Evolutionary conservation across 1,139 yeast species (phyloP).

Genomic region (Geotrichum candidum): DNA sequence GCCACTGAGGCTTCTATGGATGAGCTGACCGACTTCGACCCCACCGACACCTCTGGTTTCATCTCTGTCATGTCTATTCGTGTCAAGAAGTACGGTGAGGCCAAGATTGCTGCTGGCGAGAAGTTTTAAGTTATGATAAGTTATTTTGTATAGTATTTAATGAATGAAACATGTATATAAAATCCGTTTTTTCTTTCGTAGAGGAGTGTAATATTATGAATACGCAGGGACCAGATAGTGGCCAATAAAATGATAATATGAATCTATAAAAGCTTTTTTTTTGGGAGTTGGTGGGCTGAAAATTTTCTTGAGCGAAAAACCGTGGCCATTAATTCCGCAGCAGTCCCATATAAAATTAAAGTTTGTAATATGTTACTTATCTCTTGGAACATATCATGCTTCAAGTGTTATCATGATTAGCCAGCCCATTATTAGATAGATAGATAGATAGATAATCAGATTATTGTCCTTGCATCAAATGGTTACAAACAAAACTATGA

Average conservation of each 20-base stretch:
- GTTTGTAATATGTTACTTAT: neutral
- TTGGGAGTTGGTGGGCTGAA: neutral
- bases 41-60: slow-evolving; percentile 95
- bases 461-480: too few relatives aligned
- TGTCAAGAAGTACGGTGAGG: slow-evolving; percentile 95
- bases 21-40: slow-evolving; percentile 95
- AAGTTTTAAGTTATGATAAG: slow-evolving; percentile 37
- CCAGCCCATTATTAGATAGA: too few relatives aligned
- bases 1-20: slow-evolving; percentile 99
- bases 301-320: neutral
- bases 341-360: neutral
- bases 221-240: neutral
- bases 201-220: neutral
- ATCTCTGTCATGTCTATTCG: slow-evolving; percentile 97
- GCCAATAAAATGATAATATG: neutral
- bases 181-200: neutral
- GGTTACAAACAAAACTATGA: too few relatives aligned
- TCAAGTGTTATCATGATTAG: neutral
- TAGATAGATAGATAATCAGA: too few relatives aligned
- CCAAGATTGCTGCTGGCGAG: slow-evolving; percentile 73
- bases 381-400: neutral
- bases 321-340: neutral
- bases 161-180: neutral
- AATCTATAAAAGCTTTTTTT: neutral
- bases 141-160: neutral